These are phyloP conservation scores for Artemisia annua DNA, from an alignment of 129 eudicot species.

Conservation along the genomic window DNA sequence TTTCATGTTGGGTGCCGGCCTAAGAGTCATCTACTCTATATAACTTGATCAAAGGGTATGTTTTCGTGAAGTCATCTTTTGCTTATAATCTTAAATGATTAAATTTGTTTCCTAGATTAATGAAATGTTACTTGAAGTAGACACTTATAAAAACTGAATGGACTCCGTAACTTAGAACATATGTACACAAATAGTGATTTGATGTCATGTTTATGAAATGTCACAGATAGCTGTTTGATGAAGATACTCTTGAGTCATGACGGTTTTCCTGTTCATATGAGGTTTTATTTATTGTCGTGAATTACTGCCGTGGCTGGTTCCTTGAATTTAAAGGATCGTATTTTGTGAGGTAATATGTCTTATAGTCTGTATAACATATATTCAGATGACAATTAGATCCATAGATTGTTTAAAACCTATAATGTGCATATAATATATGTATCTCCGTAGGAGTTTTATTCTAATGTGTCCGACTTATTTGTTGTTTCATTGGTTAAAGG, in stretches of 20 bases:
- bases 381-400: neutral
- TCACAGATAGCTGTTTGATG: slow-evolving; percentile 16
- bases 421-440: neutral
- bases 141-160: neutral
- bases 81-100: neutral
- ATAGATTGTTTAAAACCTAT: neutral
- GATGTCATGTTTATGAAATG: slow-evolving; percentile 10
- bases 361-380: neutral
- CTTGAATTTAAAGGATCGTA: neutral
- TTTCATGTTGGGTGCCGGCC: slow-evolving; percentile 64
- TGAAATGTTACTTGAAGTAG: slow-evolving; percentile 7
- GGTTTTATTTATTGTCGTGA: neutral
- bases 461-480: neutral
- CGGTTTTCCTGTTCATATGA: too few relatives aligned
- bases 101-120: neutral
- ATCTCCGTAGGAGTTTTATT: neutral
- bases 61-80: neutral
- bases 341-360: neutral
- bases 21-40: slow-evolving; percentile 10
- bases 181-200: too few relatives aligned
- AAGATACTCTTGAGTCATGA: neutral
- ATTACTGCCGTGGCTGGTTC: neutral
- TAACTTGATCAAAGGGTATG: slow-evolving; percentile 22
- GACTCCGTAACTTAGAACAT: too few relatives aligned
- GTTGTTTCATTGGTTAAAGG: neutral